Base-by-base conservation (phyloP, 495 filamentous ascomycete species). In the Penicillium bovifimosum region DNA sequence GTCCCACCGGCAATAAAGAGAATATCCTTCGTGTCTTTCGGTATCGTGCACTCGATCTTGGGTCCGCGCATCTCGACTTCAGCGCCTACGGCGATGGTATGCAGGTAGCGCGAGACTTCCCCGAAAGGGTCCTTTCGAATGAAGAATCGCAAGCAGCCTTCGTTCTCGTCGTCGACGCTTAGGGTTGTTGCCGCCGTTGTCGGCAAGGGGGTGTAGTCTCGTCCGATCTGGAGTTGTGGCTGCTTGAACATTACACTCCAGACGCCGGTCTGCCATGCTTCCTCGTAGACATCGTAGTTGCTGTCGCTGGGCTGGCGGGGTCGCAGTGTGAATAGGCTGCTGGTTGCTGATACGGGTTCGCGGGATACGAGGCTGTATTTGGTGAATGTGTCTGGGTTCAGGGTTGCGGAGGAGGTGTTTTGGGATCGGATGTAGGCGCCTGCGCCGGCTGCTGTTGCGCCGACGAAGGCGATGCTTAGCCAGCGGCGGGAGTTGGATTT, bases 221-320 rank as follows among this genome's bases (percentile, higher is more conserved):
- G 72, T 33, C 87, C 86, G 41, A 98, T 92, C 62, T 95, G 90
- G 45, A 96, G 59, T 62, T 95, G 83, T 8, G 93, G 93, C 67
- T 98, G 92, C 66, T 95, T 96, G 60, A 96, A 77, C 77, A 96
- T 88, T 13, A 96, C 84, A 52, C 85, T 89, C 84, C 90, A 91
- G 33, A 93, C 73, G 1, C 86, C 87, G 6, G 74, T 74, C 42
- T 67, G 66, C 78, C 80, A 84, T 48, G 70, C 72, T 31, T 76
- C 65, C 29, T 74, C 70, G 61, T 80, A 78, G 35, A 72, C 71
- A 9, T 69, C 67, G 46, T 58, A 61, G 41, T 73, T 76, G 40
- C 62, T 54, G 45, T 61, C 72, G 50, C 50, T 71, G 41, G 56
- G 59, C 52, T 52, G 69, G 53, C 66, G 71, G 40, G 76, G 80